Percentiles rank a stretch among this genome's conserved stretches.
Evolutionary conservation across 345 rosid genomes (phyloP).

Genomic region (Camelina sativa): DNA sequence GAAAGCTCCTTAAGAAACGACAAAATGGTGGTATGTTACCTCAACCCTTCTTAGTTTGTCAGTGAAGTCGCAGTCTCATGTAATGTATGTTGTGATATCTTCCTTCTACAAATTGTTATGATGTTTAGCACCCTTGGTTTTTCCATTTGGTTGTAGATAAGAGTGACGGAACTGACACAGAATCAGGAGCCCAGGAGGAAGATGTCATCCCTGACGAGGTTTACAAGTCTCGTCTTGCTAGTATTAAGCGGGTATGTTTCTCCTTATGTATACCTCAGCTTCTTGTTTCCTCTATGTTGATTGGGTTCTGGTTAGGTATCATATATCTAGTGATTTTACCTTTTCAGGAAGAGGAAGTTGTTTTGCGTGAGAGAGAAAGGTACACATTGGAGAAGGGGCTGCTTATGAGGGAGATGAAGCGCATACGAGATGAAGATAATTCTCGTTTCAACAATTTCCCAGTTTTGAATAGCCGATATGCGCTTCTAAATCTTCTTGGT

Average conservation of each 20-base stretch:
- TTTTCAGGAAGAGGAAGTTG: conserved; percentile 84
- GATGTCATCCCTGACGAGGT: conserved; percentile 95
- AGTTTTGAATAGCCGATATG: conserved; percentile 83
- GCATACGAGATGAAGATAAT: conserved; percentile 97
- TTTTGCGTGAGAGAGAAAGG: conserved; percentile 97
- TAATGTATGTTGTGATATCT: conserved; percentile 17
- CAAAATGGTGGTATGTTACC: conserved; percentile 64
- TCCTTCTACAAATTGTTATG: conserved; percentile 18
- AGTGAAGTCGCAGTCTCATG: conserved; percentile 11
- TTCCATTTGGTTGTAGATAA: conserved; percentile 67
- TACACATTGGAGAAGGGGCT: conserved; percentile 95
- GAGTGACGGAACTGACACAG: conserved; percentile 78
- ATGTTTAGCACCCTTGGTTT: conserved; percentile 27
- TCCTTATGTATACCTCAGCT: conserved; percentile 25
- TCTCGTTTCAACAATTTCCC: conserved; percentile 97
- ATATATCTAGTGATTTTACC: conserved; percentile 32
- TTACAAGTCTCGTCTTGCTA: conserved; percentile 87
- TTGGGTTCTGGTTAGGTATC: conserved; percentile 12
- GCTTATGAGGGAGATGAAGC: conserved; percentile 97
- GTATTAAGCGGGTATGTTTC: conserved; percentile 91
- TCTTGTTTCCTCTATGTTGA: conserved; percentile 13
- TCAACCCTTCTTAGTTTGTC: conserved; percentile 22
- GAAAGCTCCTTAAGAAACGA: conserved; percentile 90
- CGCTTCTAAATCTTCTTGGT: conserved; percentile 96
- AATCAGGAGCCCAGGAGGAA: conserved; percentile 80